Conservation (phyloP, 495 filamentous ascomycete species). For the Trichocladium uniseriatum region DNA sequence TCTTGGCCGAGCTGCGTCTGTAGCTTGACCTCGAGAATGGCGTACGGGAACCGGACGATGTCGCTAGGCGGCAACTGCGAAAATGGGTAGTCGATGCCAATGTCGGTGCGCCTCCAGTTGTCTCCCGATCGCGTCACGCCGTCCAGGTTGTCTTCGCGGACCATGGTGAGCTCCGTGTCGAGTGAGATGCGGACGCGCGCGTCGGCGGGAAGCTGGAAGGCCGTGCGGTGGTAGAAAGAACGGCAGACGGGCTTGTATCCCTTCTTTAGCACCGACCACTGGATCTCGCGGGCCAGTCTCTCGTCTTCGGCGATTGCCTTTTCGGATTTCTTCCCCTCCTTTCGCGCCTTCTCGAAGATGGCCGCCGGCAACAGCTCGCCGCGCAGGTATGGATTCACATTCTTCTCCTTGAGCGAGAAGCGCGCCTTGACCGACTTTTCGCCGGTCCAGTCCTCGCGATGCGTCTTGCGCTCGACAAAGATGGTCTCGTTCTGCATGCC, state of each 20-base stretch:
- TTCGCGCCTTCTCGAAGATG: slow-evolving; percentile 89
- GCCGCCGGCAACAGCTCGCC: slow-evolving; percentile 73
- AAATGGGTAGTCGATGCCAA: slow-evolving; percentile 94
- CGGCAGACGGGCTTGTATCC: slow-evolving; percentile 77
- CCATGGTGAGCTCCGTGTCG: slow-evolving; percentile 91
- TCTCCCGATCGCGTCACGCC: slow-evolving; percentile 64
- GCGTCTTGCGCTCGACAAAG: slow-evolving; percentile 96
- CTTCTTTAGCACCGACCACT: slow-evolving; percentile 81
- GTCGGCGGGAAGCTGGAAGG: slow-evolving; percentile 95
- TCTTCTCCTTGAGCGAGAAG: slow-evolving; percentile 91
- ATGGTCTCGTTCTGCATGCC: slow-evolving; percentile 90
- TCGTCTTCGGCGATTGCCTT: slow-evolving; percentile 86
- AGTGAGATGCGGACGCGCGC: slow-evolving; percentile 93
- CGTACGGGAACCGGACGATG: slow-evolving; percentile 87
- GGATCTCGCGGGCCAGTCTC: slow-evolving; percentile 80
- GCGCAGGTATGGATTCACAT: slow-evolving; percentile 79
- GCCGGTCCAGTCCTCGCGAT: slow-evolving; percentile 98
- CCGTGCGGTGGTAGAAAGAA: slow-evolving; percentile 95
- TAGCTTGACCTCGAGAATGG: slow-evolving; percentile 92
- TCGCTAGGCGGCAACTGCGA: slow-evolving; percentile 77
- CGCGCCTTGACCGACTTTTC: slow-evolving; percentile 98
- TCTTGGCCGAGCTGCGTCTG: slow-evolving; percentile 97
- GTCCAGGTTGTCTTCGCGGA: slow-evolving; percentile 90
- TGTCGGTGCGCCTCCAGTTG: slow-evolving; percentile 96
- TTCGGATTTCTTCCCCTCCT: slow-evolving; percentile 84